Conservation (phyloP, 306 rosid genomes). For the Lithocarpus polystachyus region DNA sequence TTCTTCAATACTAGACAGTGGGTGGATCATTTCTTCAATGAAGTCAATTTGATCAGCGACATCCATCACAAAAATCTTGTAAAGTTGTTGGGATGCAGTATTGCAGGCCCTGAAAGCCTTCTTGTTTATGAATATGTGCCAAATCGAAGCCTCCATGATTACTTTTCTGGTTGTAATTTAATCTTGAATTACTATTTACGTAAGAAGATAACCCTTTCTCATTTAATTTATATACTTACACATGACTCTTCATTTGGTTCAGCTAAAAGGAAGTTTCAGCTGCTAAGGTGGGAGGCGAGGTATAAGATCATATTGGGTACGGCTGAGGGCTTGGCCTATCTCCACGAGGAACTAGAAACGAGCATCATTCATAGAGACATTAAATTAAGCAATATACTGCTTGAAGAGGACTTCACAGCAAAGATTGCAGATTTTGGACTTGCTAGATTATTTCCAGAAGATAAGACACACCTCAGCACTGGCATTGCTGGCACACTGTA, state of each 20-base stretch:
- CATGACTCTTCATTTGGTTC: not conserved
- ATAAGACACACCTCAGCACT: constrained; percentile 43
- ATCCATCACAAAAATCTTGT: constrained; percentile 48
- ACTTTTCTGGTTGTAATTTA: constrained; percentile 44
- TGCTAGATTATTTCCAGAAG: constrained; percentile 55
- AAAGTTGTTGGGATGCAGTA: constrained; percentile 62
- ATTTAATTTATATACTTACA: not conserved
- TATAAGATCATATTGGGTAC: constrained; percentile 35
- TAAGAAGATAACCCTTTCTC: not conserved
- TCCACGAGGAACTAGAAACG: constrained; percentile 56
- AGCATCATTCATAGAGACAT: constrained; percentile 74
- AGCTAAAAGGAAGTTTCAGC: constrained; percentile 17
- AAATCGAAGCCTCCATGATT: constrained; percentile 53
- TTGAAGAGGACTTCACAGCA: constrained; percentile 48
- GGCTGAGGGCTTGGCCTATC: constrained; percentile 67
- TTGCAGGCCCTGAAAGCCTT: constrained; percentile 78
- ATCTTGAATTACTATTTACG: not conserved
- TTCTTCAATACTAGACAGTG: constrained; percentile 51
- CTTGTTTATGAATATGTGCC: constrained; percentile 69
- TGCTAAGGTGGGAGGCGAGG: constrained; percentile 34
- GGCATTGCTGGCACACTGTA: constrained; percentile 46
- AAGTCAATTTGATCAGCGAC: constrained; percentile 42
- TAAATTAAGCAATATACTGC: constrained; percentile 56
- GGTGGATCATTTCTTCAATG: constrained; percentile 49
- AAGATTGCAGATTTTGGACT: constrained; percentile 79